Percentiles rank a stretch among this genome's conserved stretches.
Evolutionary conservation across 352 stramenopile species (phyloP).

Genomic region (Phytophthora podocarpi): DNA sequence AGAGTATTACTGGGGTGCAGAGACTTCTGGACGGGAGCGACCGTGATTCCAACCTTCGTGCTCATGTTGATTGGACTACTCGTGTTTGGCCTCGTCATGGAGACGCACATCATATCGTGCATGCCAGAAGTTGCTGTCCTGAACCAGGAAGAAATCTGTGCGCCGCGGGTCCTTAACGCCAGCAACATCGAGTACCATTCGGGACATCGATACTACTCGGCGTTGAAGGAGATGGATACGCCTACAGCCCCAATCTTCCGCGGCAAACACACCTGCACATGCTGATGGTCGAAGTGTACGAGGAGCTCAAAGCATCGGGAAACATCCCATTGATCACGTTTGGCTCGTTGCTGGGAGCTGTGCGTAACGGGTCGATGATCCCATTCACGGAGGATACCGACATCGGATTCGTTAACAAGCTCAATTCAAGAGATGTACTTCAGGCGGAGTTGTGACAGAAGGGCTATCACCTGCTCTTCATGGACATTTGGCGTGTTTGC

Average conservation of each 20-base stretch:
- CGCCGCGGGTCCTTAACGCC: conserved; percentile 10
- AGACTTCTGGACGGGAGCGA: conserved; percentile 25
- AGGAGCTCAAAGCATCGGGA: conserved; percentile 35
- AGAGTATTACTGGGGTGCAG: conserved; percentile 10
- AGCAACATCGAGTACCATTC: conserved; percentile 27
- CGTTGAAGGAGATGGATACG: conserved; percentile 24
- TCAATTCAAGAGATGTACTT: conserved; percentile 20
- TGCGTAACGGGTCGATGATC: conserved; percentile 58
- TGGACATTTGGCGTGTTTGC: conserved; percentile 49
- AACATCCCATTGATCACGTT: conserved; percentile 43
- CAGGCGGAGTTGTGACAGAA: conserved; percentile 31
- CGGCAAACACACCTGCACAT: conserved; percentile 48
- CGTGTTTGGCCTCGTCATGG: conserved; percentile 24
- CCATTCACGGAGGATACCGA: no score
- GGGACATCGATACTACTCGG: conserved; percentile 21
- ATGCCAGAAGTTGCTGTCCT: conserved; percentile 8
- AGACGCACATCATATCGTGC: conserved; percentile 20
- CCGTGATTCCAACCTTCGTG: conserved; percentile 22
- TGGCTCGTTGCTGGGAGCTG: conserved; percentile 52
- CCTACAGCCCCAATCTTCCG: conserved; percentile 29
- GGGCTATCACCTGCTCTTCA: conserved; percentile 59
- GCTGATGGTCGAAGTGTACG: conserved; percentile 61
- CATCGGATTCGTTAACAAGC: conserved; percentile 40
- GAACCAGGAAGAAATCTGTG: conserved; percentile 11
- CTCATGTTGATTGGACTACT: conserved; percentile 20